Base-by-base conservation (phyloP, 148 eudicot genomes). In the Pouteria glomerata region DNA sequence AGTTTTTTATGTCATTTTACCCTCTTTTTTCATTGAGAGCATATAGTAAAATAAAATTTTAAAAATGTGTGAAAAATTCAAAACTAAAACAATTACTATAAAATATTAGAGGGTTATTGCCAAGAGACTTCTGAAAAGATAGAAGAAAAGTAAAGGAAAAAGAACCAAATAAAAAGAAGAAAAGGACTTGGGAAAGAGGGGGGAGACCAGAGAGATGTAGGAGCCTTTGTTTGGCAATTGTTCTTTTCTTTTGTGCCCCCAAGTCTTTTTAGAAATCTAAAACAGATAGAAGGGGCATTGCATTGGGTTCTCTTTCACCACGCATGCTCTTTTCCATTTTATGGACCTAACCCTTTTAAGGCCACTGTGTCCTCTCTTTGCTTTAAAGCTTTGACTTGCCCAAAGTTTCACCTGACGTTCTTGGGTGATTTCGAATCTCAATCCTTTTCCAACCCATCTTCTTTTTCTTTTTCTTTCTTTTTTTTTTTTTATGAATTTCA, bases 301-400 rank as follows among this genome's bases (percentile, higher is more conserved):
- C 34, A 35, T 69, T 56, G 58, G 58, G 18, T 55, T 23, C 61
- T n/a, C 8, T 15, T 53, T 37, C 33, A 27, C 1, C 31, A 8
- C 45, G 72, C 60, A 11, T 68, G 58, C 14, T 19, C 14, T 52
- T n/a, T n/a, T n/a, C n/a, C n/a, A n/a, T 35, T 69, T 69, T 56
- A 39, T 18, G 26, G 63, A 30, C 59, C 73, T 58, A 16, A 52
- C 59, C 60, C 11, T 34, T 33, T 18, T n/a, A 68, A 68, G 31
- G 58, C 39, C 19, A 4, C 63, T 52, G 12, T 33, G 7, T 10
- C 27, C 10, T 18, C 26, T 39, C 31, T 10, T 52, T 4, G 15
- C n/a, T 26, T 69, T 16, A 29, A 35, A 55, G 62, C 3, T 69
- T 68, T 69, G 73, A 69, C 72, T 39, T 53, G 26, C n/a, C n/a